Base-by-base conservation (phyloP, 2,329 filamentous ascomycete genomes). In the Penicillium glabrum region DNA sequence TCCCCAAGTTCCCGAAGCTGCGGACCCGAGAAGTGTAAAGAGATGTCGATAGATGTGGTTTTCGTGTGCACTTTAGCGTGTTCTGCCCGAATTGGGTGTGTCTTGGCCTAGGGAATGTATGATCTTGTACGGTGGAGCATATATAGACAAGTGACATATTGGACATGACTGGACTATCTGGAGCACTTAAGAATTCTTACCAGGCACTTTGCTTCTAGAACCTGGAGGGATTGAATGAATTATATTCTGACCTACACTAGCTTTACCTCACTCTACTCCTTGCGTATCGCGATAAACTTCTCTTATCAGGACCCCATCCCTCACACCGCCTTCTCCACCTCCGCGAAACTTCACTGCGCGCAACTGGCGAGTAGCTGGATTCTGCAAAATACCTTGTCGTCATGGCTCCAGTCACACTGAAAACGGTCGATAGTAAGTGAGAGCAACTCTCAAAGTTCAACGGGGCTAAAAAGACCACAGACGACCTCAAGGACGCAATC, bases 401-500 rank as follows among this genome's bases (percentile, higher is more conserved):
- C 29, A 67, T 67, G 64, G 62, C 64, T 14, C 63, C 57, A n/a
- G 58, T 67, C 21, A 62, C 50, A 31, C 60, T 68, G 23, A 65
- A 62, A 41, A 60, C 45, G 39, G 62, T 67, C 47, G 64, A 67
- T 57, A 61, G 64, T 65, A 41, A 46, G 62, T 50, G n/a, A n/a
- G 3, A 0, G 5, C 6, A 24, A 6, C 1, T 9, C 6, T 16
- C 48, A 59, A 21, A 11, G 3, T 13, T n/a, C 7, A 21, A 19
- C 7, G 3, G 3, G 9, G 21, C 19, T 39, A 46, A 59, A 41
- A 61, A 14, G 8, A 14, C 19, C 41, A 19, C 65, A 82, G 80
- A 75, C 47, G 81, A 85, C 63, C 75, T 87, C 52, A 86, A 85
- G 72, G 79, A 82, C 46, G 81, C 86, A 56, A 84, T 87, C 61